Evolutionary conservation across 768 basidiomycete genomes (phyloP).

Genomic region (Trametes gibbosa): DNA sequence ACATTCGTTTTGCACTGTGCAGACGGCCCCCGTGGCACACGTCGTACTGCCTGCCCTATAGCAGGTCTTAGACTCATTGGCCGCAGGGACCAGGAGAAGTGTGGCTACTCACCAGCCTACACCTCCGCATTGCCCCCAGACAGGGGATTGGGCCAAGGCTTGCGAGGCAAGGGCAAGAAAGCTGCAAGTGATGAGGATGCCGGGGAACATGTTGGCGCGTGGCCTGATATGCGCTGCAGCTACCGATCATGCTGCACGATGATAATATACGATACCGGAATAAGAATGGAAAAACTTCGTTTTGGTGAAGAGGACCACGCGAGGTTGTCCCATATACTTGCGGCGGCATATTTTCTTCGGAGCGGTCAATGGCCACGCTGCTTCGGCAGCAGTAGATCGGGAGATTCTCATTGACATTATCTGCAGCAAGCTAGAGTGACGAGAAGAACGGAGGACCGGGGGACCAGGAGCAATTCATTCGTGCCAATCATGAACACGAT

Average conservation of each 20-base stretch:
- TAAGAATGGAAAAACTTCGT: constrained; percentile 17
- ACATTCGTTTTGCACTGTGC: constrained; percentile 26
- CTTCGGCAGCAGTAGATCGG: neutral
- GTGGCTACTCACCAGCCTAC: constrained; percentile 27
- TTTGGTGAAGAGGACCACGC: constrained; percentile 3
- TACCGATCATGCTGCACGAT: neutral
- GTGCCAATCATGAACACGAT: neutral
- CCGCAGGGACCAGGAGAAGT: neutral
- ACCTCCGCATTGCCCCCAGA: constrained; percentile 28
- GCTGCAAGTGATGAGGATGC: neutral
- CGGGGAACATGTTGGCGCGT: constrained; percentile 5
- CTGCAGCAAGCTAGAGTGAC: neutral
- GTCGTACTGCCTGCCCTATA: constrained; percentile 26
- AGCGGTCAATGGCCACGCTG: neutral
- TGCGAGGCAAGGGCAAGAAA: constrained; percentile 11
- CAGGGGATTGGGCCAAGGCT: constrained; percentile 22
- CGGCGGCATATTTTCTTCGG: neutral
- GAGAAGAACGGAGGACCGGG: no score
- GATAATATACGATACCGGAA: constrained; percentile 10
- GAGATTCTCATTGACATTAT: neutral
- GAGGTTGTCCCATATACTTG: constrained; percentile 12
- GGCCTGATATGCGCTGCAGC: neutral
- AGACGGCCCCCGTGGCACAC: constrained; percentile 23
- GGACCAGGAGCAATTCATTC: neutral
- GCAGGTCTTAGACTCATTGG: neutral